Percentiles rank a stretch among this genome's conserved stretches.
phyloP scores from a whole-genome alignment of 164 flowering plant species.

The Aristolochia californica region DNA sequence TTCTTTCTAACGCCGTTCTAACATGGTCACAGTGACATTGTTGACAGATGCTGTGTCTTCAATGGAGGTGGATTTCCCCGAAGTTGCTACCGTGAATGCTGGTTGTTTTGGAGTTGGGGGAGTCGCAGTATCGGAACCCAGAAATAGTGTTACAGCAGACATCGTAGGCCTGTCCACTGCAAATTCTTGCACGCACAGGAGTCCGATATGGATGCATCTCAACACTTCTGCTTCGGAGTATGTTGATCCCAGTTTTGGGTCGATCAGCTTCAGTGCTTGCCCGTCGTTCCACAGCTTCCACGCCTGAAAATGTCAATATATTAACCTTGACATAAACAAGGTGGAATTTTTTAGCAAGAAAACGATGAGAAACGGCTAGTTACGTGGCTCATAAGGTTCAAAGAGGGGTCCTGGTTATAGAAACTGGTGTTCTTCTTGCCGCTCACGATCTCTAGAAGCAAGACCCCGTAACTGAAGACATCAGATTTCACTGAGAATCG shows the following conservation, averaged over 20 bases:
- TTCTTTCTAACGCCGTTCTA: too few relatives aligned
- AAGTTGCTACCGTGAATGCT: background rate
- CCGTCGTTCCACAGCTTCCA: slow-evolving; percentile 2
- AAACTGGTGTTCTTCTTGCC: slow-evolving; percentile 25
- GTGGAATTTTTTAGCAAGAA: background rate
- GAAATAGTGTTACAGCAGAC: background rate
- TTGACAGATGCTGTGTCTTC: too few relatives aligned
- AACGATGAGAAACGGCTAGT: background rate
- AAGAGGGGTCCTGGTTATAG: background rate
- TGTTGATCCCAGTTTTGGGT: background rate
- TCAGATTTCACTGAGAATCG: slow-evolving; percentile 7
- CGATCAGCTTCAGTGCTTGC: background rate
- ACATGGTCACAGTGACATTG: too few relatives aligned
- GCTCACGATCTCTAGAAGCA: slow-evolving; percentile 36
- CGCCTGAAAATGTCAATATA: background rate
- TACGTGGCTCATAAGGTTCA: slow-evolving; percentile 7
- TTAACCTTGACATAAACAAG: background rate
- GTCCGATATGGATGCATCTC: slow-evolving; percentile 1
- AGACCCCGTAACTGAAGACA: slow-evolving; percentile 35
- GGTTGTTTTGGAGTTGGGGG: background rate
- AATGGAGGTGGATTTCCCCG: too few relatives aligned
- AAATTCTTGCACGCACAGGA: background rate
- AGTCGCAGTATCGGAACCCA: background rate
- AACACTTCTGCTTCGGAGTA: background rate
- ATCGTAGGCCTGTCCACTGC: background rate